Evolutionary conservation across 805 yeast genomes (phyloP), one percentile per base, ranked within the genome.

Genomic region (Blastobotrys muscicola): DNA sequence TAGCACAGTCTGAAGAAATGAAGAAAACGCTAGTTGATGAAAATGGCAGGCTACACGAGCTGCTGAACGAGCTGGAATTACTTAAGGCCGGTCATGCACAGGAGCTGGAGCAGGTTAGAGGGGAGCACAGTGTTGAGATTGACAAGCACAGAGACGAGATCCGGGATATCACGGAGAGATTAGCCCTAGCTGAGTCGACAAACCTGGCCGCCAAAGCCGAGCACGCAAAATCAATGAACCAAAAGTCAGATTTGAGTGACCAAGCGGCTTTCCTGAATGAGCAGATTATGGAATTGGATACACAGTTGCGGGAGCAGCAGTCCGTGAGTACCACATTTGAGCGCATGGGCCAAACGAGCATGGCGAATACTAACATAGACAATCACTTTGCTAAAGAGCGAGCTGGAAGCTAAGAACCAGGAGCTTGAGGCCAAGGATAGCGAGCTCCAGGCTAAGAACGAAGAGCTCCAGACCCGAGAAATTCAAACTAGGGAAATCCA

Each of bases 21-120:
- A 58, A 52, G 29, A 48, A 42, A 16, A 43, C 51, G 4, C 49
- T 56, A 6, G 49, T 47, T 15, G 55, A 53, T 31, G 62, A 59
- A 33, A 59, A 57, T 39, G 52, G 48, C n/a, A 55, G 53, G 34
- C 47, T 59, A 35, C 61, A 59, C 38, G 53, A 53, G 35, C 38
- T 52, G 45, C 51, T 59, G 20, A 52, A 52, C 36, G 51, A 50
- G 11, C 41, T 53, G 30, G 57, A 54, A 29, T 30, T 33, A 7
- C 34, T 16, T 8, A 43, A 35, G 29, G 47, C 41, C 12, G 36
- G 29, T 3, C 32, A 33, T n/a, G 23, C n/a, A 3, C 12, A 13
- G 13, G 15, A 16, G 34, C 30, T 31, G 12, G 11, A 31, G 2
- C 16, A 33, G 32, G 29, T 40, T 26, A 20, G 32, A 10, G 23